These are phyloP conservation scores for Agrocybe praecox DNA, from an alignment of 768 basidiomycete genomes.

Conservation along the genomic window DNA sequence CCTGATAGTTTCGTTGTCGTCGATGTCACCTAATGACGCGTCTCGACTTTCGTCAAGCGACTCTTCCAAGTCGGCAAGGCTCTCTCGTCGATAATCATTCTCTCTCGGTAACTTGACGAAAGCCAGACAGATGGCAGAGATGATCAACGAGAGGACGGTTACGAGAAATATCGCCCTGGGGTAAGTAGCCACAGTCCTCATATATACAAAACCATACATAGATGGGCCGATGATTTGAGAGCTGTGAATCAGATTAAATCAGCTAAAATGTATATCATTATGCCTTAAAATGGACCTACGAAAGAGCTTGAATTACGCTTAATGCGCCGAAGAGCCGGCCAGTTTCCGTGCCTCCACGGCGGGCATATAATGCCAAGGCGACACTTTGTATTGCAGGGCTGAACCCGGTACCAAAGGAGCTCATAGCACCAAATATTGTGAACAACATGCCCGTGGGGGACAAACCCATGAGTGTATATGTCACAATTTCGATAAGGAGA, in stretches of 20 bases:
- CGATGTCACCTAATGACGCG: neutral
- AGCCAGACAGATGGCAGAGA: slow-evolving; percentile 45
- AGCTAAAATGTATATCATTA: neutral
- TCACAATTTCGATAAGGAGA: slow-evolving; percentile 52
- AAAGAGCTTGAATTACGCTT: slow-evolving; percentile 69
- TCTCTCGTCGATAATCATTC: neutral
- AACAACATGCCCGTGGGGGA: slow-evolving; percentile 51
- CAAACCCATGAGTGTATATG: slow-evolving; percentile 51
- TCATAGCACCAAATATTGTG: slow-evolving; percentile 46
- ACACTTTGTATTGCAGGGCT: slow-evolving; percentile 69
- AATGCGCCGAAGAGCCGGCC: slow-evolving; percentile 84
- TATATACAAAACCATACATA: slow-evolving; percentile 71
- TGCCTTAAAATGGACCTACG: slow-evolving; percentile 33
- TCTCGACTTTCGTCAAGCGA: neutral
- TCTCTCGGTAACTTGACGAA: slow-evolving; percentile 44
- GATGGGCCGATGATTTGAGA: slow-evolving; percentile 70
- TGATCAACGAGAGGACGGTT: slow-evolving; percentile 35
- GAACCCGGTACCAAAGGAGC: slow-evolving; percentile 62
- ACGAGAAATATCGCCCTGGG: slow-evolving; percentile 72
- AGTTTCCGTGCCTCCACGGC: slow-evolving; percentile 55
- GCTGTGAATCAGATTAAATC: slow-evolving; percentile 33
- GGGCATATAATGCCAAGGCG: slow-evolving; percentile 63
- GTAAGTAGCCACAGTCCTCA: slow-evolving; percentile 66
- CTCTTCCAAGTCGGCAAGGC: neutral
- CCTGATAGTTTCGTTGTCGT: neutral